phyloP scores from a whole-genome alignment of 2,329 filamentous ascomycete species.

The Colletotrichum chlorophyti region DNA sequence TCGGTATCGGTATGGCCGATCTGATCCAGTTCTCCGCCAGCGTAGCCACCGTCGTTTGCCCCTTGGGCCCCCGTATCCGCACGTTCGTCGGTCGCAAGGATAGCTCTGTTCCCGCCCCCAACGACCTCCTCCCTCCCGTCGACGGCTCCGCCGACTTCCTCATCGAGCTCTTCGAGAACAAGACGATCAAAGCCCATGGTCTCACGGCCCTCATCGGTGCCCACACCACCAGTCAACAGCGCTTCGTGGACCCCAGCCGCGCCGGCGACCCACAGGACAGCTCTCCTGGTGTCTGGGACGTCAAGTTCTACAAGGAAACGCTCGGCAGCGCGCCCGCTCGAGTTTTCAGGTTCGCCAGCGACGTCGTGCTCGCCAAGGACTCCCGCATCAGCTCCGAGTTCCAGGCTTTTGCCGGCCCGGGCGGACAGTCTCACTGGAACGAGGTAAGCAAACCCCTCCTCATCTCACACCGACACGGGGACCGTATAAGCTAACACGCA shows the following conservation, averaged over 20 bases:
- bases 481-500: too few species aligned
- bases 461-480: too few species aligned
- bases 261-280: conserved; percentile 56
- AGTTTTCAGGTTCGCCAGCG: conserved; percentile 49
- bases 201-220: conserved; percentile 62
- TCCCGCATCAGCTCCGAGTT: conserved; percentile 44
- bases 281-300: conserved; percentile 60
- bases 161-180: conserved; percentile 55
- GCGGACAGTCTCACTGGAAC: conserved; percentile 48
- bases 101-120: conserved; percentile 43
- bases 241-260: conserved; percentile 47
- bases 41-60: conserved; percentile 55
- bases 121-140: conserved; percentile 49
- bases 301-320: conserved; percentile 54
- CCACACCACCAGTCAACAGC: conserved; percentile 58
- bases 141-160: conserved; percentile 50
- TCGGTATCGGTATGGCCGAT: conserved; percentile 56
- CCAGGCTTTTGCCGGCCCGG: conserved; percentile 41
- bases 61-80: conserved; percentile 53
- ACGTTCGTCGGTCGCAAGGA: conserved; percentile 60
- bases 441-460: conserved; percentile 37
- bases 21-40: conserved; percentile 59
- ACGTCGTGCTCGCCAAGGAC: conserved; percentile 46
- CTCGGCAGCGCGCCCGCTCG: conserved; percentile 39
- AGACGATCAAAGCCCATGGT: conserved; percentile 58